Evolutionary conservation across 1,284 basidiomycete genomes (phyloP), one percentile per base, ranked within the genome.

Genomic region (Ustilago loliicola): DNA sequence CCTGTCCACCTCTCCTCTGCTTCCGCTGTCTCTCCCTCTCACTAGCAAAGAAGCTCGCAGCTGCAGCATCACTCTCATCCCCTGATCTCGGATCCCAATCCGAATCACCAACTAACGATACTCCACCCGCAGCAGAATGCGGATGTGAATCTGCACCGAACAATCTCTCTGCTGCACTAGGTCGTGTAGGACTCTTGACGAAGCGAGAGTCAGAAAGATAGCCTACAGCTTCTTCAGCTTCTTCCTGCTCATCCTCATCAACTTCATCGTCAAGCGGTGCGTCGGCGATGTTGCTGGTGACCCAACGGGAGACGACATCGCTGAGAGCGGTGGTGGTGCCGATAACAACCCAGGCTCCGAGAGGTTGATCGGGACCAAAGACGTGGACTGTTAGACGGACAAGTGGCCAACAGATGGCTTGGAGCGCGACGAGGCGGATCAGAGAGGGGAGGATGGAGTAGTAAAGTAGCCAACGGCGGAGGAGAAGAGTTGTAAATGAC

Each of bases 391-490:
- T 93, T 38, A 93, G 86, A 69, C 93, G 92, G 8, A 93, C 94
- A 10, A 93, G 91, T 2, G 93, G 93, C 93, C 94, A 95, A 85
- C 93, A 88, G 69, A 94, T 94, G 9, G 92, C 92, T 86, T 95
- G 93, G 1, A 95, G 88, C 0, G 92, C 93, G 53, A 94, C 89
- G 2, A 95, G 90, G 11, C 93, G 91, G 80, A 95, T 92, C 61
- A 95, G 90, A 3, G 93, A 93, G 1, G 93, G 89, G 29, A 93
- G 87, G 1, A 93, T 91, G 0, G 92, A 90, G 80, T 95, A 95
- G 87, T 94, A 94, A 0, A 92, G 89, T 42, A 90, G 89, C 93
- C 93, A 95, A 50, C 93, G 90, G 21, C 90, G 90, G 42, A 94
- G 88, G 1, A 95, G 90, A 23, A 94, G 92, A 0, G 93, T 93